Evolutionary conservation across 768 basidiomycete species (phyloP), one percentile per base, ranked within the genome.

Genomic region (Crassisporium funariophilum): DNA sequence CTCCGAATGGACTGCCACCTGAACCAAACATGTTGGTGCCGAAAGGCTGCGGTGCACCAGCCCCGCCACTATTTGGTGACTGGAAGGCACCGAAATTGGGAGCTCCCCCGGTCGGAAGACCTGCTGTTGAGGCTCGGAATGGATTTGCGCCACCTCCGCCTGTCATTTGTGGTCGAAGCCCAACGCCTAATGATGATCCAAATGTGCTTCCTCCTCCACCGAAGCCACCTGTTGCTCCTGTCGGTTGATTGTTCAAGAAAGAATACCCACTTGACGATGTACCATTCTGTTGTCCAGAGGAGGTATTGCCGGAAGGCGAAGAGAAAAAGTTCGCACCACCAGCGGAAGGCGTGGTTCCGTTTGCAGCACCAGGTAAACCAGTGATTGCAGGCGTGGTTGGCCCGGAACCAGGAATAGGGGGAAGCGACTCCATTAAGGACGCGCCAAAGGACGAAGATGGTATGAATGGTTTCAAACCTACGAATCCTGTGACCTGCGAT

Each of bases 391-490:
- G 78, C 12, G 81, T 80, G 4, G 68, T 68, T 1, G 78, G 66
- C 3, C 65, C 62, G 4, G 84, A 81, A 24, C 79, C 82, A 9
- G 86, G 79, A 44, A 91, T 82, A 4, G 90, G 73, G 2, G 92
- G 92, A 27, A 93, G 66, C 2, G 81, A 78, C 41, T 86, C 86
- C 49, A 93, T 57, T 31, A 93, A 62, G 12, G 82, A 80, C 24
- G 86, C 83, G 22, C 91, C 91, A 60, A 93, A 93, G 33, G 79
- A 84, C 2, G 84, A 87, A 2, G 84, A 77, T 2, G 91, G 91
- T 58, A 91, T 90, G 74, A 93, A 93, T 5, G 87, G 80, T 60
- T 86, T 90, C 53, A 91, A 62, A 4, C 83, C 85, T 19, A 76
- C 71, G 31, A 79, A 75, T 3, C 79, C 79, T 13, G 78, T 80